Base-by-base conservation (phyloP, 768 basidiomycete genomes). In the Xanthoconium purpureum region DNA sequence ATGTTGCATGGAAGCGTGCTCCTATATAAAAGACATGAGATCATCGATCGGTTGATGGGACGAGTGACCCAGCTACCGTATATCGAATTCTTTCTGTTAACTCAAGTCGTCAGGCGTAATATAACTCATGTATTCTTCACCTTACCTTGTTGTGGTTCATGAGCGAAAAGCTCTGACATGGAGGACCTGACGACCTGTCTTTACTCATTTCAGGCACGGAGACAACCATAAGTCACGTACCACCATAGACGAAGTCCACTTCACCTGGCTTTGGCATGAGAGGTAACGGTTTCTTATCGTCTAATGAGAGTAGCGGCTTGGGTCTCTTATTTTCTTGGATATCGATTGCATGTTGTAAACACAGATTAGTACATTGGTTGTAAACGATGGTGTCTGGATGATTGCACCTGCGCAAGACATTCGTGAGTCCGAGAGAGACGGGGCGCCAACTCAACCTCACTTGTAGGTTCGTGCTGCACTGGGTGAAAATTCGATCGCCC, bases 161-260 rank as follows among this genome's bases (percentile, higher is more conserved):
- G 0, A 71, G 63, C 57, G 84, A 85, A 61, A 89, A 91, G 3
- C 84, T 80, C 59, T 90, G 89, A 62, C 89, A 91, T 13, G 89
- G 89, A 5, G 88, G 87, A 4, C 88, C 88, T 88, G 54, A 8
- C 3, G 49, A 59, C 29, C 33, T 36, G 9, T 42, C 6, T 36
- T 55, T 46, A 56, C 28, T 52, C 42, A 35, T 29, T 18, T 15
- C 35, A 44, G 30, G 39, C 32, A 50, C 12, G 4, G n/a, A 50
- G 29, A 48, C 17, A 50, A 47, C 7, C 13, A 13, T 47, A 17
- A 52, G 61, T 40, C 17, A 69, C 79, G 46, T 71, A 85, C 88
- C 87, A 56, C 89, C 87, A 68, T 79, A 87, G n/a, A 91, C 81
- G 52, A 91, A 80, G 60, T 88, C 86, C 3, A 88, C 80, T 14